These are phyloP conservation scores for Fusarium circinatum DNA, from an alignment of 2,329 filamentous ascomycete species.

Conservation along the genomic window DNA sequence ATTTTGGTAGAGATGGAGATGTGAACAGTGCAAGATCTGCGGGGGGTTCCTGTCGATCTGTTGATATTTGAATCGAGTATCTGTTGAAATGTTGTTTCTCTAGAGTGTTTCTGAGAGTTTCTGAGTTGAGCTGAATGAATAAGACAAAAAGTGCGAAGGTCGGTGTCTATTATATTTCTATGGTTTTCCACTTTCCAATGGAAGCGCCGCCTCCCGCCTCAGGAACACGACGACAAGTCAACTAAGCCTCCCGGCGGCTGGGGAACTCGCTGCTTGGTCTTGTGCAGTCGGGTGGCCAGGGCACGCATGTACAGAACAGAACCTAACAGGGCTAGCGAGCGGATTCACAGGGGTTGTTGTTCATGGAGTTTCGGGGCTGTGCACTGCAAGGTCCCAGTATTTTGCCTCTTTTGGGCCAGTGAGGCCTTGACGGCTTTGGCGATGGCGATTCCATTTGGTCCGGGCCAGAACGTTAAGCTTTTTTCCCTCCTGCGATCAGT, in stretches of 20 bases:
- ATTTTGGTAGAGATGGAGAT: neutral
- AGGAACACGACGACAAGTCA: conserved; percentile 22
- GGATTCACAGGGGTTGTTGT: neutral
- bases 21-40: conserved; percentile 12
- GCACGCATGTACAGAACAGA: conserved; percentile 12
- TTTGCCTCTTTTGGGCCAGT: conserved; percentile 9
- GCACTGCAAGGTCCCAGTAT: conserved; percentile 17
- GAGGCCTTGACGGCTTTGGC: conserved; percentile 28
- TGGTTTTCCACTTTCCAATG: neutral
- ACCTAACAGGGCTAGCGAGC: conserved; percentile 5
- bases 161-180: conserved; percentile 36
- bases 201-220: conserved; percentile 15
- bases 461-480: conserved; percentile 35
- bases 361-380: conserved; percentile 25
- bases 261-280: conserved; percentile 1
- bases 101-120: neutral
- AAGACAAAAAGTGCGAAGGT: conserved; percentile 14
- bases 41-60: conserved; percentile 18
- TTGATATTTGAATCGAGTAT: neutral
- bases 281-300: conserved; percentile 8
- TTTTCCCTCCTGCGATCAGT: neutral
- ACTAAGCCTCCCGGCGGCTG: conserved; percentile 30
- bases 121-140: conserved; percentile 11
- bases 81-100: neutral
- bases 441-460: conserved; percentile 32